Evolutionary conservation across 1,284 basidiomycete genomes (phyloP).

Genomic region (Fomes fomentarius): DNA sequence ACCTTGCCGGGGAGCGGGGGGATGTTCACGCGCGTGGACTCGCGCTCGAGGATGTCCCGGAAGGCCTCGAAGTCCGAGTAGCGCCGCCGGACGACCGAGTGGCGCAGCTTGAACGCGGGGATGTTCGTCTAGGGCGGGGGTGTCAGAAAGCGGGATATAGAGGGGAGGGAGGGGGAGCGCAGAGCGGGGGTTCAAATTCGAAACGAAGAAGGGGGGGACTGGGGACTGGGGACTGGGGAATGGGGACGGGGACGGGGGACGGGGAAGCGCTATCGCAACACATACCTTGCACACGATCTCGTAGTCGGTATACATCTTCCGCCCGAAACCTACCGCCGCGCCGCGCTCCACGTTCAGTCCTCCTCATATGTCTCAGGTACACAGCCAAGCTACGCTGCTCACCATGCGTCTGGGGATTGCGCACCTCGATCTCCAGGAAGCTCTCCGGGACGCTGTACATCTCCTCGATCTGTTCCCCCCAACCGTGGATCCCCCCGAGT

Average conservation of each 20-base stretch:
- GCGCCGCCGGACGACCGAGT: constrained; percentile 91
- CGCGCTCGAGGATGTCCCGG: constrained; percentile 96
- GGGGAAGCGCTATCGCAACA: constrained; percentile 10
- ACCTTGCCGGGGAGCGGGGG: constrained; percentile 96
- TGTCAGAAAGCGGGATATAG: neutral
- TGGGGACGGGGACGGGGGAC: neutral
- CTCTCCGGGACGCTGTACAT: constrained; percentile 98
- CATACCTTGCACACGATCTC: constrained; percentile 96
- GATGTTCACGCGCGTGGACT: constrained; percentile 96
- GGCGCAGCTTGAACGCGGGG: constrained; percentile 96
- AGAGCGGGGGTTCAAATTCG: too few relatives aligned
- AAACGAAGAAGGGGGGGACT: neutral
- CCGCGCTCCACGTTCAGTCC: neutral
- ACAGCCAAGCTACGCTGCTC: too few relatives aligned
- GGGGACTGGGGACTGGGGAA: neutral
- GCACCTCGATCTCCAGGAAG: constrained; percentile 97
- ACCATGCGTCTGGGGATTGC: constrained; percentile 98
- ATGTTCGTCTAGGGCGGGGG: constrained; percentile 85
- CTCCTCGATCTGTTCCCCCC: constrained; percentile 87
- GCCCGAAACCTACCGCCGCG: constrained; percentile 72
- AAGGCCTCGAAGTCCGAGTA: constrained; percentile 99
- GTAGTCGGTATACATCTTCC: constrained; percentile 99
- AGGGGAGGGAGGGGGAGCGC: neutral
- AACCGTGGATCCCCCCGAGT: neutral
- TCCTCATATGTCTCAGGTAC: too few relatives aligned